Evolutionary conservation across 2,329 filamentous ascomycete species (phyloP).

Genomic region (Lachnellula suecica): DNA sequence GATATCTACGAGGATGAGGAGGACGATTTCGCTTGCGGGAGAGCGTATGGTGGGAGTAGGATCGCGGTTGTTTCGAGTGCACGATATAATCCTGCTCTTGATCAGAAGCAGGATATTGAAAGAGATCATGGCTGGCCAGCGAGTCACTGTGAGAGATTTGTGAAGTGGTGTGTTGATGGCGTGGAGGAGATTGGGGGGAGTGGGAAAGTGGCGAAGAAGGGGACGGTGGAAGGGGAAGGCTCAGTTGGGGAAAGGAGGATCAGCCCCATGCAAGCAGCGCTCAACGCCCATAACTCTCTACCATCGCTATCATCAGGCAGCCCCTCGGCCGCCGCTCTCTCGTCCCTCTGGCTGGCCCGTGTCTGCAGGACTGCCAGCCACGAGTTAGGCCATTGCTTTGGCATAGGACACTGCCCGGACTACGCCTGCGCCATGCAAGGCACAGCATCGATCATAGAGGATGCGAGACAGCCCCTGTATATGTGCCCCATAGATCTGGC

Average conservation of each 20-base stretch:
- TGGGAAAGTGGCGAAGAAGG: background rate
- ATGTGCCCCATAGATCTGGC: slow-evolving; percentile 58
- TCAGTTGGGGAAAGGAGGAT: background rate
- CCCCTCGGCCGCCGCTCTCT: slow-evolving; percentile 29
- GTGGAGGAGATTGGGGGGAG: background rate
- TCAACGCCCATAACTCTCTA: slow-evolving; percentile 25
- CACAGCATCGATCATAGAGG: slow-evolving; percentile 55
- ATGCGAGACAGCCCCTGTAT: slow-evolving; percentile 62
- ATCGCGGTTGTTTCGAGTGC: slow-evolving; percentile 62
- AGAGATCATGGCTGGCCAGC: slow-evolving; percentile 61
- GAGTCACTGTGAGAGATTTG: slow-evolving; percentile 56
- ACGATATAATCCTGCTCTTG: slow-evolving; percentile 56
- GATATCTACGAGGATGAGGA: slow-evolving; percentile 42
- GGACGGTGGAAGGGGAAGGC: background rate
- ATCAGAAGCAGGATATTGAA: slow-evolving; percentile 33
- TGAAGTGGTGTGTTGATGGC: slow-evolving; percentile 39
- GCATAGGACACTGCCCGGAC: slow-evolving; percentile 64
- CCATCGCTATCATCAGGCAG: slow-evolving; percentile 2
- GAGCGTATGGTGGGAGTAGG: slow-evolving; percentile 63
- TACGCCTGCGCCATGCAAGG: slow-evolving; percentile 66
- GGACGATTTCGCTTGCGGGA: slow-evolving; percentile 65
- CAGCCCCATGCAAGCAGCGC: slow-evolving; percentile 36
- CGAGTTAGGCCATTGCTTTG: slow-evolving; percentile 68
- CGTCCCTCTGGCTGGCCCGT: slow-evolving; percentile 55
- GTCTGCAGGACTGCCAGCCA: slow-evolving; percentile 59